Conservation (phyloP, 371 early-diverging fungal genomes). For the Thermomucor indicae-seudaticae region DNA sequence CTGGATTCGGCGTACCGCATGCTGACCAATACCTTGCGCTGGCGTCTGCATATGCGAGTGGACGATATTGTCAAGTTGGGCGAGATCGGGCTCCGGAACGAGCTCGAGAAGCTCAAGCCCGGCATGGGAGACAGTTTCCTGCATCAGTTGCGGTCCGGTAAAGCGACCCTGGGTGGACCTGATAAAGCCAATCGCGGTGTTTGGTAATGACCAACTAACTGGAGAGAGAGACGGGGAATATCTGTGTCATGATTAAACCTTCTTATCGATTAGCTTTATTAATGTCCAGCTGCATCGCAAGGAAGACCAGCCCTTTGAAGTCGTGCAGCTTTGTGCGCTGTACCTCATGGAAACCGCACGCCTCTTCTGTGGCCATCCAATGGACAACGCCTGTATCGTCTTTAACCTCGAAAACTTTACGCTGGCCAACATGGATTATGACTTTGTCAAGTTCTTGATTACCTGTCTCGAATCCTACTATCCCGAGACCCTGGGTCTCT, state of each 20-base stretch:
- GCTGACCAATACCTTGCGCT: conserved; percentile 59
- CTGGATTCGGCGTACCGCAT: conserved; percentile 60
- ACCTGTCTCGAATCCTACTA: conserved; percentile 83
- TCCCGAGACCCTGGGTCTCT: conserved; percentile 82
- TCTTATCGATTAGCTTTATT: conserved; percentile 40
- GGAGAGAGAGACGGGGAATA: not conserved
- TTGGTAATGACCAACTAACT: conserved; percentile 38
- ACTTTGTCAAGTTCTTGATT: conserved; percentile 77
- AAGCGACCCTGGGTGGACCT: conserved; percentile 55
- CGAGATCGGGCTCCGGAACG: conserved; percentile 43
- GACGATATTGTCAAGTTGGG: conserved; percentile 52
- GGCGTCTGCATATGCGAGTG: conserved; percentile 58
- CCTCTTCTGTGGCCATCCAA: conserved; percentile 63
- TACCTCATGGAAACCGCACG: conserved; percentile 84
- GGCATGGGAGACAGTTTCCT: conserved; percentile 39
- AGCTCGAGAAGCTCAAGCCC: conserved; percentile 40
- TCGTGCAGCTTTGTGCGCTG: conserved; percentile 57
- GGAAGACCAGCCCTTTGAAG: conserved; percentile 50
- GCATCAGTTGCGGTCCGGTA: conserved; percentile 49
- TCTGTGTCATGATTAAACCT: conserved; percentile 1
- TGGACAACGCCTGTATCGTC: conserved; percentile 75
- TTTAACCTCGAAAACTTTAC: conserved; percentile 84
- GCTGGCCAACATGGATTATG: conserved; percentile 81
- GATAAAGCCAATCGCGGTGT: conserved; percentile 55
- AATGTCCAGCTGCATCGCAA: conserved; percentile 56